Conservation (phyloP, 495 filamentous ascomycete species). For the Acidomyces sp. region DNA sequence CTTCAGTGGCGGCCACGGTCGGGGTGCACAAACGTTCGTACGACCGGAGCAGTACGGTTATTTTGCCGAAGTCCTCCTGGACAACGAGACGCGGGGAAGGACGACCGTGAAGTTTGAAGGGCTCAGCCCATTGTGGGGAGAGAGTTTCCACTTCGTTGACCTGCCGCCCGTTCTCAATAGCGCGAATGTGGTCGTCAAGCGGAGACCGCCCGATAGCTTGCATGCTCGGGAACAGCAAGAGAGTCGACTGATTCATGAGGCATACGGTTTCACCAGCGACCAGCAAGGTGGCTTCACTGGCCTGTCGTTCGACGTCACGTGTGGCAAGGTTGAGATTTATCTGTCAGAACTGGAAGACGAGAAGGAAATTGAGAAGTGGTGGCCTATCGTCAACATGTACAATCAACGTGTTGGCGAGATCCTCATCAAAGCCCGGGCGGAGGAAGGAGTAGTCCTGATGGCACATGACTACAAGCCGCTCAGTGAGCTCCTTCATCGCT, state of each 20-base stretch:
- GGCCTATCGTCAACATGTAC: slow-evolving; percentile 61
- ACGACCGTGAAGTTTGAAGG: slow-evolving; percentile 74
- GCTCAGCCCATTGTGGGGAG: slow-evolving; percentile 83
- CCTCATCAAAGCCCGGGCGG: slow-evolving; percentile 67
- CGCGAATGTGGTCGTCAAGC: slow-evolving; percentile 72
- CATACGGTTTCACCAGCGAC: slow-evolving; percentile 22
- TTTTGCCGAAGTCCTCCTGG: slow-evolving; percentile 82
- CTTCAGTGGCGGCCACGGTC: slow-evolving; percentile 9
- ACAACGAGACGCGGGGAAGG: slow-evolving; percentile 75
- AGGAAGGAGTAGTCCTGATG: slow-evolving; percentile 82
- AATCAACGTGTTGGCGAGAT: slow-evolving; percentile 71
- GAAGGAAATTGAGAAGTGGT: slow-evolving; percentile 81
- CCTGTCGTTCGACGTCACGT: slow-evolving; percentile 43
- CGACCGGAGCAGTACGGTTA: slow-evolving; percentile 34
- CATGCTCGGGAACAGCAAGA: slow-evolving; percentile 12
- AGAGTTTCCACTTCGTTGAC: slow-evolving; percentile 78
- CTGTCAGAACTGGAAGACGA: slow-evolving; percentile 70
- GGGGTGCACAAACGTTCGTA: not conserved
- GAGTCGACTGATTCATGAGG: slow-evolving; percentile 18
- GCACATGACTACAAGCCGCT: slow-evolving; percentile 72
- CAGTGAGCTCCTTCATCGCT: slow-evolving; percentile 72
- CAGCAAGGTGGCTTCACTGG: slow-evolving; percentile 25
- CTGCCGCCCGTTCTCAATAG: slow-evolving; percentile 68
- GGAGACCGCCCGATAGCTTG: slow-evolving; percentile 35
- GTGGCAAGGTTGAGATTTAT: slow-evolving; percentile 69